phyloP scores from a whole-genome alignment of 2,329 filamentous ascomycete species.

The Daldinia sp. region DNA sequence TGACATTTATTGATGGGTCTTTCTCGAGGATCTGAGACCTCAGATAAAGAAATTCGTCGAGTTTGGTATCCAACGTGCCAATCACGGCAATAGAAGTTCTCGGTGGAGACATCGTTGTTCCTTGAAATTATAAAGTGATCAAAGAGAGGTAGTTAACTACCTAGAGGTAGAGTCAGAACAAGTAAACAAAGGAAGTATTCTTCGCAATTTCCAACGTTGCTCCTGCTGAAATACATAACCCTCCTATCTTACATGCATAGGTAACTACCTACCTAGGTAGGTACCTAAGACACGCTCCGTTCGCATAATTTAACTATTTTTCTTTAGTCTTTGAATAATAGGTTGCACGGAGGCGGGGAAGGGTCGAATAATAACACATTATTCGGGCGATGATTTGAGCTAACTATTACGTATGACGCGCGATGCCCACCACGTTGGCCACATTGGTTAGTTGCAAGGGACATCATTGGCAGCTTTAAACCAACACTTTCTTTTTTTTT shows the following conservation, averaged over 20 bases:
- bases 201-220: background rate
- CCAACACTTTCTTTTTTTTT: background rate
- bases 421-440: background rate
- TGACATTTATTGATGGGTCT: constrained; percentile 58
- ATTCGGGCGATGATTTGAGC: background rate
- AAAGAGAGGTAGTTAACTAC: background rate
- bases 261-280: too few species aligned
- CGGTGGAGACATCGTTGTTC: constrained; percentile 31
- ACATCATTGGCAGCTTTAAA: background rate
- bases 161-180: background rate
- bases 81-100: constrained; percentile 59
- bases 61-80: constrained; percentile 74
- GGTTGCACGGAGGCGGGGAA: background rate
- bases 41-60: constrained; percentile 68
- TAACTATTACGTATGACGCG: background rate
- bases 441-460: background rate
- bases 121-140: background rate
- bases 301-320: background rate
- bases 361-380: background rate
- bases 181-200: background rate
- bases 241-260: background rate
- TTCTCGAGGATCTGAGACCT: constrained; percentile 49
- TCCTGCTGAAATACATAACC: background rate
- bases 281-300: too few species aligned
- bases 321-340: too few species aligned